Evolutionary conservation across 2,329 filamentous ascomycete species (phyloP).

Genomic region (Fusarium aywerte): DNA sequence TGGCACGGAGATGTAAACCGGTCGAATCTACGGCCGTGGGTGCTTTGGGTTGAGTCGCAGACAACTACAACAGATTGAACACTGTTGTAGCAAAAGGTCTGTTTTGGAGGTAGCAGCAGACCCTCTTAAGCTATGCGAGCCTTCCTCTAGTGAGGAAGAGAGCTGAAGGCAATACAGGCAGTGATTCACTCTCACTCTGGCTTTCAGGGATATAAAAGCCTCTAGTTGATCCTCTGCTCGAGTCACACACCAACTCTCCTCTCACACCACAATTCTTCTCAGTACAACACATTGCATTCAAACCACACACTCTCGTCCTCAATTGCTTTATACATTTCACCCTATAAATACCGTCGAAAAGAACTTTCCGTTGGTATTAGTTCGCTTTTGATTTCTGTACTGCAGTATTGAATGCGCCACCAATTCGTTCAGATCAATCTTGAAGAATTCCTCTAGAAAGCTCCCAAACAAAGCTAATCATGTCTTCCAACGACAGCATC

Average conservation of each 20-base stretch:
- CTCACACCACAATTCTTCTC: conserved; percentile 3
- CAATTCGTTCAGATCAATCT: conserved; percentile 1
- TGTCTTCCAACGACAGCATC: conserved; percentile 61
- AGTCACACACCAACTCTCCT: not conserved
- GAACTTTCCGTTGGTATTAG: not conserved
- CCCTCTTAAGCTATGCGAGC: not conserved
- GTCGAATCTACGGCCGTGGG: not conserved
- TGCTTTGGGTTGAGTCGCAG: not conserved
- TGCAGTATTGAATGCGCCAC: not conserved
- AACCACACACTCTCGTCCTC: not conserved
- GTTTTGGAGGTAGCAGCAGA: not conserved
- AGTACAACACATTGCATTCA: not conserved
- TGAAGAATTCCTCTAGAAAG: not conserved
- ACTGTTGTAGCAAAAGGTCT: not conserved
- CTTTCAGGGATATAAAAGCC: conserved; percentile 27
- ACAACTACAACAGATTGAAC: not conserved
- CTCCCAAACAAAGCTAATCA: conserved; percentile 34
- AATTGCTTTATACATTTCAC: not conserved
- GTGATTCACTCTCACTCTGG: conserved; percentile 31
- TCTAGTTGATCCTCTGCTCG: not conserved
- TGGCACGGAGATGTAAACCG: not conserved
- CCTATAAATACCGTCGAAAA: not conserved
- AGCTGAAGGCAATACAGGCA: not conserved
- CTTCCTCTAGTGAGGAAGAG: conserved; percentile 20
- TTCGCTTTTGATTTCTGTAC: not conserved